A percentile compares a stretch with the other conserved stretches of the same genome.
These are phyloP conservation scores for Aspergillus floridensis DNA, from an alignment of 2,329 filamentous ascomycete species.

Conservation along the genomic window DNA sequence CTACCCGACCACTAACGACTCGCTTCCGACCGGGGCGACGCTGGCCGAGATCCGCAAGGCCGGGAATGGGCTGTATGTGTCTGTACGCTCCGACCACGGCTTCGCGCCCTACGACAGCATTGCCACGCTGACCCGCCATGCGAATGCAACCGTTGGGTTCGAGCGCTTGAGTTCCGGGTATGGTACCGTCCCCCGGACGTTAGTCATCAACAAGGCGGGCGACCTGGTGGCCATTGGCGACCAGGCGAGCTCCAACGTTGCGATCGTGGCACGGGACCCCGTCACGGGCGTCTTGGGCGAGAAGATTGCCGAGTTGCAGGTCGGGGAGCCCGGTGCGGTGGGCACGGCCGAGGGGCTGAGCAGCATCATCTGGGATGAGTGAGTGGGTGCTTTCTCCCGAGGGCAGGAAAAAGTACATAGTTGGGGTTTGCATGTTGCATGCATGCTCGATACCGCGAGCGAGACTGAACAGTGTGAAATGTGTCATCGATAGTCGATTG, in stretches of 20 bases:
- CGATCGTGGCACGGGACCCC: constrained; percentile 60
- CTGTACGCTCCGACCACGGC: constrained; percentile 30
- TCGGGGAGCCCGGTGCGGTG: constrained; percentile 29
- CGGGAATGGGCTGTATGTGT: constrained; percentile 29
- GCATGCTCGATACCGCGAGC: too few species aligned
- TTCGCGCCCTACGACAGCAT: constrained; percentile 32
- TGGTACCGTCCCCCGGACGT: constrained; percentile 65
- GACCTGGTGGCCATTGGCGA: constrained; percentile 64
- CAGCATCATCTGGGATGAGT: constrained; percentile 38
- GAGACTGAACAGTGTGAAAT: too few species aligned
- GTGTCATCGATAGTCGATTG: too few species aligned
- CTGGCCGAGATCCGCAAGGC: constrained; percentile 27
- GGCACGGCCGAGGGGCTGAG: constrained; percentile 32
- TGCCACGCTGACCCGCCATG: constrained; percentile 34
- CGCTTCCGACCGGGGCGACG: constrained; percentile 28
- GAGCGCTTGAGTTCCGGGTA: constrained; percentile 62
- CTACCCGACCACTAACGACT: constrained; percentile 20
- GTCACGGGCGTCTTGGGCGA: constrained; percentile 58
- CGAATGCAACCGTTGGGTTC: constrained; percentile 60
- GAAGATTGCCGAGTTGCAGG: constrained; percentile 28
- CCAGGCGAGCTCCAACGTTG: constrained; percentile 60
- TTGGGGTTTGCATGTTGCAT: too few species aligned
- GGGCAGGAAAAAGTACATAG: too few species aligned
- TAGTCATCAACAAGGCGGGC: constrained; percentile 64
- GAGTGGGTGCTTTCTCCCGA: neutral